These are phyloP conservation scores for Rhizophagus clarus DNA, from an alignment of 192 early-diverging fungal species.

Conservation along the genomic window DNA sequence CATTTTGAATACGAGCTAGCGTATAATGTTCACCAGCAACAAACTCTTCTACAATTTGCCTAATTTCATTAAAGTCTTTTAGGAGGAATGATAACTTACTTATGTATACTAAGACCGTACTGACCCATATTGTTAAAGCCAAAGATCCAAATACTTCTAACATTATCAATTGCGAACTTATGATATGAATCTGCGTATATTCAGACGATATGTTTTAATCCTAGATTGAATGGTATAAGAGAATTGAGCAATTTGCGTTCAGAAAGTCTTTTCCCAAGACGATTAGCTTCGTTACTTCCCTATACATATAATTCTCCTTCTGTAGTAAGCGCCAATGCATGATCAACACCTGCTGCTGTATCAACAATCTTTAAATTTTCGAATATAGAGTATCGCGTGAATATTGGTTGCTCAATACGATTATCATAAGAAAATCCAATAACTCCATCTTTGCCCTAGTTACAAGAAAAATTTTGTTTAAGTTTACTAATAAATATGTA, in stretches of 20 bases:
- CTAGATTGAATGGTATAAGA: conserved; percentile 56
- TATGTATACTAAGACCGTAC: conserved; percentile 54
- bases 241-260: conserved; percentile 71
- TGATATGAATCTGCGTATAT: conserved; percentile 87
- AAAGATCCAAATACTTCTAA: conserved; percentile 72
- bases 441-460: no score
- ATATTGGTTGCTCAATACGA: no score
- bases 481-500: no score
- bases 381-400: conserved; percentile 59
- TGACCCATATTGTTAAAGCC: conserved; percentile 93
- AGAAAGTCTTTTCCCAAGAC: conserved; percentile 82
- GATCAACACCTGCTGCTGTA: conserved; percentile 83
- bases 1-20: conserved; percentile 70
- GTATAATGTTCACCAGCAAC: conserved; percentile 86
- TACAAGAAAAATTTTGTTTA: not conserved
- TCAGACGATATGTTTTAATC: conserved; percentile 52
- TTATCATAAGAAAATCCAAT: no score
- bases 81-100: conserved; percentile 54
- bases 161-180: conserved; percentile 75
- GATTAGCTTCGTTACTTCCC: conserved; percentile 88
- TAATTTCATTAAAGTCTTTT: conserved; percentile 43
- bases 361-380: conserved; percentile 65
- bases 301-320: conserved; percentile 82
- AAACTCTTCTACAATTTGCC: conserved; percentile 55
- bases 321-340: conserved; percentile 76